Conservation (phyloP, 257 asterid species). For the Mitragyna speciosa region DNA sequence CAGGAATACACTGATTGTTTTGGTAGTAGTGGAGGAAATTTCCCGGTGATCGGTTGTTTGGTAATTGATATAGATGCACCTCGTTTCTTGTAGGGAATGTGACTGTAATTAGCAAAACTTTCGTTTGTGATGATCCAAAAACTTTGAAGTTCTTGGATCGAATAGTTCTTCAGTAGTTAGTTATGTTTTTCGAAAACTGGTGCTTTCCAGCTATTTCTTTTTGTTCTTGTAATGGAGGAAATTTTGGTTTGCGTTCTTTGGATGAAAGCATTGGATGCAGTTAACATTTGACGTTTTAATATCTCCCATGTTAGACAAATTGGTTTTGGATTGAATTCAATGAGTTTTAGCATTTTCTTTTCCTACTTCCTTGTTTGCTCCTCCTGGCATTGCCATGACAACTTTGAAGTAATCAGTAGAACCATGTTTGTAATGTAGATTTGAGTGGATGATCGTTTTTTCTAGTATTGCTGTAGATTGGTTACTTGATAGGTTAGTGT, state of each 20-base stretch:
- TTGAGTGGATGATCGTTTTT: not conserved
- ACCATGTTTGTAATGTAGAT: not conserved
- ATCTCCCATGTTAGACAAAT: not conserved
- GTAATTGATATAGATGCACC: not conserved
- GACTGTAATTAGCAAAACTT: no score
- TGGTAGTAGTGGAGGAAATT: not conserved
- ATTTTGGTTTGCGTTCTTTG: not conserved
- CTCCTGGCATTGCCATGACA: not conserved
- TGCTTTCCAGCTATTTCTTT: not conserved
- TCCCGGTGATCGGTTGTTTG: not conserved
- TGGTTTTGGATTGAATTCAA: not conserved
- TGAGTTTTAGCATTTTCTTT: not conserved
- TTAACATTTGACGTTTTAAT: not conserved
- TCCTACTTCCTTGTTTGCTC: not conserved
- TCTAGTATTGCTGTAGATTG: not conserved
- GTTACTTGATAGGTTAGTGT: not conserved
- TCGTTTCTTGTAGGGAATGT: not conserved
- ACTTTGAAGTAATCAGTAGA: not conserved
- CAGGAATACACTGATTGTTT: not conserved
- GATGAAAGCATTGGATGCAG: not conserved
- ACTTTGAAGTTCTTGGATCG: not conserved
- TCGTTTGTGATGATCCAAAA: not conserved
- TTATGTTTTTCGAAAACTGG: not conserved
- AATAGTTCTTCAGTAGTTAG: not conserved
- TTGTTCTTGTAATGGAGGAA: not conserved